Evolutionary conservation across 768 basidiomycete genomes (phyloP).

Genomic region (Suillus luteus): DNA sequence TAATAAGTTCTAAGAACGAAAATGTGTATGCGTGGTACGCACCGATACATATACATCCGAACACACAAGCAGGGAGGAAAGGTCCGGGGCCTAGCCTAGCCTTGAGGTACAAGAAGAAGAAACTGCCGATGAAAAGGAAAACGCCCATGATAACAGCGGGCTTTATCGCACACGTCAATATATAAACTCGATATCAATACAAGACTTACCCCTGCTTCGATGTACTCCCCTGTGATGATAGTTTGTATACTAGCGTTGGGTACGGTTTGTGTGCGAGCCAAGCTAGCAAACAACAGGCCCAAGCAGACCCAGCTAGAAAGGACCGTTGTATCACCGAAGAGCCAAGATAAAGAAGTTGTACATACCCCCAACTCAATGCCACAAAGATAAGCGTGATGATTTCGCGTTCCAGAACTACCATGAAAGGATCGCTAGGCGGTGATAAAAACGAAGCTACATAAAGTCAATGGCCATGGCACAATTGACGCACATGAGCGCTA

Average conservation of each 20-base stretch:
- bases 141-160: constrained; percentile 60
- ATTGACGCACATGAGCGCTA: background rate
- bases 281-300: constrained; percentile 60
- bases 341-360: constrained; percentile 13
- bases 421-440: constrained; percentile 67
- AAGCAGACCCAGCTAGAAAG: constrained; percentile 63
- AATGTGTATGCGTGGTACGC: constrained; percentile 15
- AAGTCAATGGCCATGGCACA: constrained; percentile 5
- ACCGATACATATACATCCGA: constrained; percentile 65
- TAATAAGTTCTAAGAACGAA: constrained; percentile 4
- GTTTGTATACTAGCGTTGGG: constrained; percentile 38
- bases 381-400: constrained; percentile 52
- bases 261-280: constrained; percentile 50
- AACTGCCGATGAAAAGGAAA: constrained; percentile 65
- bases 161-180: constrained; percentile 26
- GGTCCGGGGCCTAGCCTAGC: constrained; percentile 65
- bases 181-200: background rate
- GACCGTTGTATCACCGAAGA: background rate
- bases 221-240: constrained; percentile 53
- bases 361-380: constrained; percentile 60
- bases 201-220: constrained; percentile 48
- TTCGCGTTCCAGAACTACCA: constrained; percentile 70
- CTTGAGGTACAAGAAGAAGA: constrained; percentile 59
- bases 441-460: constrained; percentile 59
- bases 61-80: constrained; percentile 53